Percentiles rank a stretch among this genome's conserved stretches.
Evolutionary conservation across 371 early-diverging fungal genomes (phyloP).

Genomic region (Globomyces sp.): DNA sequence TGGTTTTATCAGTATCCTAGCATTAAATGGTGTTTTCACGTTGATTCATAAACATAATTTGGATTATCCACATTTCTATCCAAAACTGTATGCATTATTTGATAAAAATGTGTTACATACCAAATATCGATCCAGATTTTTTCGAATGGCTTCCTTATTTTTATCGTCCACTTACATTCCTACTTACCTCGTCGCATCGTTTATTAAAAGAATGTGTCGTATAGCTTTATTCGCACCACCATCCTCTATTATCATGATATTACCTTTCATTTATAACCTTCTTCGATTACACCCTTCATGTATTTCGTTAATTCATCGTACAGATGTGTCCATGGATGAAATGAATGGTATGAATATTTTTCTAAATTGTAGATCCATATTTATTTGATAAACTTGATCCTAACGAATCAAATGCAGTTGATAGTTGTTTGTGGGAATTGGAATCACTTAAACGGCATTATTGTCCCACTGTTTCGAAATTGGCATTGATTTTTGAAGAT

Average conservation of each 20-base stretch:
- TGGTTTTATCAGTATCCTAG: constrained; percentile 82
- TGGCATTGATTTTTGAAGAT: constrained; percentile 82
- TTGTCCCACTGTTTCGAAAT: constrained; percentile 75
- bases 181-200: constrained; percentile 83
- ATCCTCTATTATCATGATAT: constrained; percentile 72
- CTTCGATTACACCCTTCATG: constrained; percentile 86
- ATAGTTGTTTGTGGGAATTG: constrained; percentile 92
- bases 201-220: constrained; percentile 86
- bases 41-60: constrained; percentile 87
- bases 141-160: constrained; percentile 83
- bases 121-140: constrained; percentile 90
- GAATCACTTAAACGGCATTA: constrained; percentile 77
- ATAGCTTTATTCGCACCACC: constrained; percentile 82
- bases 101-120: constrained; percentile 84
- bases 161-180: constrained; percentile 85
- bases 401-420: constrained; percentile 72
- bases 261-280: constrained; percentile 89
- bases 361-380: constrained; percentile 60
- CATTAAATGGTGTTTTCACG: constrained; percentile 89
- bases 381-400: constrained; percentile 66
- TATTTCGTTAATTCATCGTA: constrained; percentile 79
- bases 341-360: neutral
- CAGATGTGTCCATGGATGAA: constrained; percentile 17
- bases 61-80: constrained; percentile 96
- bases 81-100: constrained; percentile 84